These are phyloP conservation scores for Saturnispora bothae DNA, from an alignment of 805 yeast species.

Conservation along the genomic window DNA sequence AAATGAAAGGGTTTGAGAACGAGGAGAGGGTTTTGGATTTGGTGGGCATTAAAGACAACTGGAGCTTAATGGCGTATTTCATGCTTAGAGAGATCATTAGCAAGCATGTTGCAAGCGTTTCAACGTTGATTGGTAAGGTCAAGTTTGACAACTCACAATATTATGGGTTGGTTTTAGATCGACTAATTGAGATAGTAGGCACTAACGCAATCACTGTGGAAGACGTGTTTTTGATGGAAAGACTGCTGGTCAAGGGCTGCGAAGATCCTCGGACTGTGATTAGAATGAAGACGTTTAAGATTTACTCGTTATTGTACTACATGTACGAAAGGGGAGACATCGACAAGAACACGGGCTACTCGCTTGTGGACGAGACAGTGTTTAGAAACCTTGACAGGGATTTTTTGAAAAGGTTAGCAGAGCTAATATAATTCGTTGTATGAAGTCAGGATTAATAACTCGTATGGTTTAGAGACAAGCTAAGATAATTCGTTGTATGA, in stretches of 20 bases:
- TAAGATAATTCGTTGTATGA: no score
- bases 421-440: no score
- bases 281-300: slow-evolving; percentile 9
- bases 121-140: not conserved
- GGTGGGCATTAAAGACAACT: not conserved
- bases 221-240: slow-evolving; percentile 12
- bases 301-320: slow-evolving; percentile 6
- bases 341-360: slow-evolving; percentile 7
- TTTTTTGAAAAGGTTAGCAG: not conserved
- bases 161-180: slow-evolving; percentile 7
- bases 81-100: slow-evolving; percentile 4
- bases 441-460: no score
- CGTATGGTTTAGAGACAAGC: no score
- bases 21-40: not conserved
- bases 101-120: not conserved
- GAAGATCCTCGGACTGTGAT: slow-evolving; percentile 6
- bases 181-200: slow-evolving; percentile 3
- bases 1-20: not conserved
- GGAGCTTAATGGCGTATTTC: slow-evolving; percentile 3
- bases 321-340: not conserved
- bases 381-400: slow-evolving; percentile 6
- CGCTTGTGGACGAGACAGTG: slow-evolving; percentile 10
- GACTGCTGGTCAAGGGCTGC: slow-evolving; percentile 3
- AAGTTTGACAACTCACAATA: slow-evolving; percentile 1
- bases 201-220: slow-evolving; percentile 6